Evolutionary conservation across 352 stramenopile genomes (phyloP), one percentile per base, ranked within the genome.

Genomic region (Phytophthora tentaculata): DNA sequence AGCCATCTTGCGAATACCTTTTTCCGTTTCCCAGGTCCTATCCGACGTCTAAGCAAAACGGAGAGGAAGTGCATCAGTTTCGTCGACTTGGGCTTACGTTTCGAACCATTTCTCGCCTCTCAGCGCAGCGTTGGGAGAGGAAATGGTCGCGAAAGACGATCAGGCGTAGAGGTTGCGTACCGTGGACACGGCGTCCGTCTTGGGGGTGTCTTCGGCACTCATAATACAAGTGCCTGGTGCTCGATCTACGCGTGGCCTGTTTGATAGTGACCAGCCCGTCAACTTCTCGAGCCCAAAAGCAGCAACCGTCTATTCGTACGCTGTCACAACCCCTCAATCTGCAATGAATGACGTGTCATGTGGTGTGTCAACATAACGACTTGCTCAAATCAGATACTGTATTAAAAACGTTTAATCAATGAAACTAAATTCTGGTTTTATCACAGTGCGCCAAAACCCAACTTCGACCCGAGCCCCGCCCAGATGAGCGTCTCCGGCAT

Each of bases 1-100:
- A 3, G 85, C 89, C 83, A 96, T 93, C 71, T 90, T 91, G 68
- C 89, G 89, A 32, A 79, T 61, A 26, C 87, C 87, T 32, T 84
- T 80, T 43, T 92, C 85, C 26, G 77, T 90, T 69, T 95, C 87
- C 87, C 85, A 95, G 24, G 84, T 57, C 64, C 81, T 79, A 19
- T 89, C 78, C 20, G 47, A 29, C 16, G 75, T 83, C 78, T 80
- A 52, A 57, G 26, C 16, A 64, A 58, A 8, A 7, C 23, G 17
- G 5, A 59, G n/a, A 49, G 35, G 13, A 26, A 63, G 44, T 14
- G 23, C 45, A 19, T 70, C 44, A 76, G 64, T 62, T 19, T 68
- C 47, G 50, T 35, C 9, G 44, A 37, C 26, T 56, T 54, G 0
- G 5, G 22, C 16, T 0, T 22, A 51, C 43, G 16, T 48, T 19